Percentiles rank a stretch among this genome's conserved stretches.
These are phyloP conservation scores for Debaryomyces subglobosus DNA, from an alignment of 1,139 yeast species.

Conservation along the genomic window DNA sequence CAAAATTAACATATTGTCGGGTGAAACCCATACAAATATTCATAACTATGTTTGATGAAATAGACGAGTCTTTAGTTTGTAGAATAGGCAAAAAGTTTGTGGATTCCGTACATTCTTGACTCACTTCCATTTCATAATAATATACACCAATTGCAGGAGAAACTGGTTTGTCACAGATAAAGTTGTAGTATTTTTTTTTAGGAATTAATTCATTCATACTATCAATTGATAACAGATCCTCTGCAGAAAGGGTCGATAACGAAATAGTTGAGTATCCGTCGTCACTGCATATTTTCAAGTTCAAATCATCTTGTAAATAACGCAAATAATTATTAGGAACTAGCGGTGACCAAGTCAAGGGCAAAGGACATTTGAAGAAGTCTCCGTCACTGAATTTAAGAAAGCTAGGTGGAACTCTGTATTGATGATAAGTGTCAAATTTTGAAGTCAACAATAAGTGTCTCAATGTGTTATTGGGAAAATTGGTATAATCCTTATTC, in stretches of 20 bases:
- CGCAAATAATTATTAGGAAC: slow-evolving; percentile 28
- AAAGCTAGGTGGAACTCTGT: slow-evolving; percentile 30
- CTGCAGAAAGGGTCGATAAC: slow-evolving; percentile 18
- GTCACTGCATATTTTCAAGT: slow-evolving; percentile 27
- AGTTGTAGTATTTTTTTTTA: slow-evolving; percentile 29
- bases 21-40: slow-evolving; percentile 41
- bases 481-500: slow-evolving; percentile 2
- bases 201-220: slow-evolving; percentile 3
- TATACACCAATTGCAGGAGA: slow-evolving; percentile 36
- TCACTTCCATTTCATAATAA: slow-evolving; percentile 43
- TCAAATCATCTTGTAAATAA: slow-evolving; percentile 25
- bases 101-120: slow-evolving; percentile 33
- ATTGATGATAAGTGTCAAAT: slow-evolving; percentile 65
- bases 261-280: slow-evolving; percentile 36
- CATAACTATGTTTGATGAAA: slow-evolving; percentile 38
- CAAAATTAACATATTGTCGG: slow-evolving; percentile 29
- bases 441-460: slow-evolving; percentile 56
- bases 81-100: slow-evolving; percentile 38
- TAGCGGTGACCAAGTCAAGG: slow-evolving; percentile 46
- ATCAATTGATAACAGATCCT: not conserved
- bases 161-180: slow-evolving; percentile 39
- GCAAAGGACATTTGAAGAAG: slow-evolving; percentile 37
- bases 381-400: slow-evolving; percentile 26
- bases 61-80: slow-evolving; percentile 36
- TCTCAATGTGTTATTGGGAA: slow-evolving; percentile 5